Conservation (phyloP, 2,329 filamentous ascomycete species). For the Colletotrichum sp. region DNA sequence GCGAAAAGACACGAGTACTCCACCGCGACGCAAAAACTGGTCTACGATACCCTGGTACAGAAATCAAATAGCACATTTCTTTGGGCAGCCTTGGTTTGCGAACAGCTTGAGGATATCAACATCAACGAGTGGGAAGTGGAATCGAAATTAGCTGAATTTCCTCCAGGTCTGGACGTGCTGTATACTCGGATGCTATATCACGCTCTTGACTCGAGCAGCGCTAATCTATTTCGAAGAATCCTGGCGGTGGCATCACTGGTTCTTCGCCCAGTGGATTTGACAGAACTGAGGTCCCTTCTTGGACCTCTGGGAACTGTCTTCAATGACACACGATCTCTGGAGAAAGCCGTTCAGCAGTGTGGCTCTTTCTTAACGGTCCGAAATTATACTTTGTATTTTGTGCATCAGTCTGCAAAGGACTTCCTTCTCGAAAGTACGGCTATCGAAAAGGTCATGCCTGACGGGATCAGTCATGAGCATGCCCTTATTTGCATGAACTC, state of each 20-base stretch:
- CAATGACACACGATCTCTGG: not conserved
- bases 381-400: slow-evolving; percentile 35
- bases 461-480: slow-evolving; percentile 30
- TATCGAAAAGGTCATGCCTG: slow-evolving; percentile 30
- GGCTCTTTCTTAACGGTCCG: slow-evolving; percentile 30
- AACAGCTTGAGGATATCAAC: slow-evolving; percentile 5
- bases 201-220: no score
- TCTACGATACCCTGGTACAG: slow-evolving; percentile 23
- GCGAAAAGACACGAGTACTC: slow-evolving; percentile 4
- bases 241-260: slow-evolving; percentile 33
- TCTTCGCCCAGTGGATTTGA: slow-evolving; percentile 41
- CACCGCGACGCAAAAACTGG: not conserved
- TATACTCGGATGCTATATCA: slow-evolving; percentile 43
- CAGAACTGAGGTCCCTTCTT: slow-evolving; percentile 33
- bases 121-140: not conserved
- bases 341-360: not conserved
- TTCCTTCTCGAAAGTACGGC: slow-evolving; percentile 29
- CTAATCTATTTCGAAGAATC: slow-evolving; percentile 32
- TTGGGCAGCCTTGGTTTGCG: slow-evolving; percentile 35
- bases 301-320: not conserved
- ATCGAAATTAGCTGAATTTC: slow-evolving; percentile 25
- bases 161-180: slow-evolving; percentile 37
- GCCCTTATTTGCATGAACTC: slow-evolving; percentile 35
- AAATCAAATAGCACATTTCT: slow-evolving; percentile 45
- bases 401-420: slow-evolving; percentile 51